phyloP scores from a whole-genome alignment of 306 rosid species.

The Citrullus mucosospermus region DNA sequence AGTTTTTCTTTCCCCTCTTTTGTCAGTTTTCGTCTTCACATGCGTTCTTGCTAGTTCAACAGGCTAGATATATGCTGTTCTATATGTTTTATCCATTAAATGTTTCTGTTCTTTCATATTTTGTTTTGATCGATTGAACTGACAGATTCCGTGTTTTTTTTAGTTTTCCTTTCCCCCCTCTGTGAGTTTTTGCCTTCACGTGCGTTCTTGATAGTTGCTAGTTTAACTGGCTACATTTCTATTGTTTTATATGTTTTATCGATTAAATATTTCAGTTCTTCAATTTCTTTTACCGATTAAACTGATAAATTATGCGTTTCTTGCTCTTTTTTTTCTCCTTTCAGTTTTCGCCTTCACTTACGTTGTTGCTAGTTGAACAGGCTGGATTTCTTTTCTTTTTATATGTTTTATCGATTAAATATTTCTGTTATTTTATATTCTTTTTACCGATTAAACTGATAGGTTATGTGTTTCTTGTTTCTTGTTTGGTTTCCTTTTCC shows the following conservation, averaged over 20 bases:
- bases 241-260: not conserved
- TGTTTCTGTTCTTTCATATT: not conserved
- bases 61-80: too few relatives aligned
- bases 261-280: not conserved
- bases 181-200: not conserved
- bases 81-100: too few relatives aligned
- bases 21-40: not conserved
- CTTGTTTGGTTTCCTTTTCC: not conserved
- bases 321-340: not conserved
- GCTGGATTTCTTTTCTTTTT: not conserved
- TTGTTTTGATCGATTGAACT: not conserved
- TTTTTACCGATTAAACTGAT: not conserved
- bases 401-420: not conserved
- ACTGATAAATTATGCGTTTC: not conserved
- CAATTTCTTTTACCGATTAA: not conserved
- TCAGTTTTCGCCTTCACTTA: not conserved
- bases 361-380: too few relatives aligned
- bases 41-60: too few relatives aligned
- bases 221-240: not conserved
- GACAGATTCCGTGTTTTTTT: not conserved
- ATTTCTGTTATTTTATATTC: not conserved
- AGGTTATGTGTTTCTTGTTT: not conserved
- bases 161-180: not conserved
- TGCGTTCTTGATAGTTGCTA: too few relatives aligned
- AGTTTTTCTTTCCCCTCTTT: not conserved